These are phyloP conservation scores for Aspergillus conjunctus DNA, from an alignment of 495 filamentous ascomycete genomes.

Conservation along the genomic window DNA sequence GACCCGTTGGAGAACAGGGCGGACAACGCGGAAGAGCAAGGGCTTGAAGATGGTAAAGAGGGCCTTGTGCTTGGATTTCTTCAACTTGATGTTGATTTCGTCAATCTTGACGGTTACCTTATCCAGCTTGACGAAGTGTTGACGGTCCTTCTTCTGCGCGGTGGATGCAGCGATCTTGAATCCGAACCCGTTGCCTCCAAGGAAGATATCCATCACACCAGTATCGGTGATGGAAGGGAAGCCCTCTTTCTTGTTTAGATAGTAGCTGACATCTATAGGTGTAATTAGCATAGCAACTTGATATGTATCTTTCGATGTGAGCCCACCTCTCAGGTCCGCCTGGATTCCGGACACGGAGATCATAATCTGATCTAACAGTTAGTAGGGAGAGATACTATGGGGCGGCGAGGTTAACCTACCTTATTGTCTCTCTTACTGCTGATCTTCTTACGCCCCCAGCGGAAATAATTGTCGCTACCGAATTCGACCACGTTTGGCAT, in stretches of 20 bases:
- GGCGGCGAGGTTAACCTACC: slow-evolving; percentile 38
- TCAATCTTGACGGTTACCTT: slow-evolving; percentile 83
- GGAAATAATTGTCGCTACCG: slow-evolving; percentile 90
- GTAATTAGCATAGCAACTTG: slow-evolving; percentile 9
- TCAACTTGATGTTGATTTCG: slow-evolving; percentile 84
- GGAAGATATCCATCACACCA: slow-evolving; percentile 86
- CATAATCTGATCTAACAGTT: slow-evolving; percentile 43
- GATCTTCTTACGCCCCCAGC: slow-evolving; percentile 86
- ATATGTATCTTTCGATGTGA: background rate
- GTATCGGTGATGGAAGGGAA: slow-evolving; percentile 89
- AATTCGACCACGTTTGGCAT: slow-evolving; percentile 95
- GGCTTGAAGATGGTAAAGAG: slow-evolving; percentile 89
- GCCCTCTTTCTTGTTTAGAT: slow-evolving; percentile 93
- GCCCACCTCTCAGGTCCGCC: slow-evolving; percentile 38
- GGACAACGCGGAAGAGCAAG: slow-evolving; percentile 77
- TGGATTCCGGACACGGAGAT: slow-evolving; percentile 88
- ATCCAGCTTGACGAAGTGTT: slow-evolving; percentile 92
- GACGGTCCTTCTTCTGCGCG: slow-evolving; percentile 71
- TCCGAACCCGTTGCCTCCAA: slow-evolving; percentile 83
- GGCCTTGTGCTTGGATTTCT: slow-evolving; percentile 91
- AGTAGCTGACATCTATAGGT: slow-evolving; percentile 78
- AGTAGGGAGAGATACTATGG: background rate
- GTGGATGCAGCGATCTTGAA: slow-evolving; percentile 91
- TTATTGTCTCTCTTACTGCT: slow-evolving; percentile 81
- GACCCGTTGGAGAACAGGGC: slow-evolving; percentile 81